Conservation (phyloP, 2,329 filamentous ascomycete species). For the Colletotrichum sp. region DNA sequence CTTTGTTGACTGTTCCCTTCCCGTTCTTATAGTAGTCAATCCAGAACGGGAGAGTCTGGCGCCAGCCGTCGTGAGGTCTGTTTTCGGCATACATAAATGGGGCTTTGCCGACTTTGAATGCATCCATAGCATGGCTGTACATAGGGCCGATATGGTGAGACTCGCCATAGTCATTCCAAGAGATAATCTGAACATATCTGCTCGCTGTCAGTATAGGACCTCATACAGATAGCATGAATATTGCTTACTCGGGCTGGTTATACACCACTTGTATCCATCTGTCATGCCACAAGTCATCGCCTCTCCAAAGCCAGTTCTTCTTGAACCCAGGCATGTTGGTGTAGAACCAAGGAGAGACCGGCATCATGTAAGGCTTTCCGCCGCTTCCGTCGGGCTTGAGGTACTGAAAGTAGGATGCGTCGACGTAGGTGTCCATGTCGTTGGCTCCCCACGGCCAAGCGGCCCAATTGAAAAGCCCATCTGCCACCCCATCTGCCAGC, state of each 20-base stretch:
- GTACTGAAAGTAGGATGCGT: conserved; percentile 14
- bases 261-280: conserved; percentile 59
- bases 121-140: neutral
- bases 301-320: conserved; percentile 49
- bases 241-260: conserved; percentile 41
- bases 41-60: conserved; percentile 53
- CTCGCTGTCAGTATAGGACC: neutral
- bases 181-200: conserved; percentile 47
- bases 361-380: neutral
- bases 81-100: conserved; percentile 51
- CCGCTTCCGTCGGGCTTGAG: neutral
- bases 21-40: conserved; percentile 54
- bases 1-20: conserved; percentile 28
- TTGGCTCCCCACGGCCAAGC: conserved; percentile 35
- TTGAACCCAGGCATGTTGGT: neutral
- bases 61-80: conserved; percentile 56
- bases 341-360: neutral
- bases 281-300: conserved; percentile 62
- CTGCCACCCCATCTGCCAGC: conserved; percentile 47
- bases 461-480: conserved; percentile 41
- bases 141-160: neutral
- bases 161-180: conserved; percentile 57
- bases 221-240: neutral
- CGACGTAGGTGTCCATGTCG: conserved; percentile 20
- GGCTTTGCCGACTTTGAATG: conserved; percentile 26